These are phyloP conservation scores for Pinus taeda DNA, from an alignment of 75 land plant genomes.

Conservation along the genomic window DNA sequence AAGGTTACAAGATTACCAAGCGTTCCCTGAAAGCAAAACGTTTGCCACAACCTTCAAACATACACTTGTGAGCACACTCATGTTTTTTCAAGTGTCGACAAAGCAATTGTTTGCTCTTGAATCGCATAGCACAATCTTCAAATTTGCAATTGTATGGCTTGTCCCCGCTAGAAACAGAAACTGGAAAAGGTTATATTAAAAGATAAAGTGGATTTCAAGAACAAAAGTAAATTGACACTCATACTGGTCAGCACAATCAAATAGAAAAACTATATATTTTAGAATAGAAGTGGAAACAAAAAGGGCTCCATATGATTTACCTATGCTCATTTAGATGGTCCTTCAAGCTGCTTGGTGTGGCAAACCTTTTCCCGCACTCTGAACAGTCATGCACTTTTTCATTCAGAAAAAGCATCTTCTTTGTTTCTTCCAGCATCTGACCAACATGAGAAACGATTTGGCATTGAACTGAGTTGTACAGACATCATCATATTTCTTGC, in stretches of 20 bases:
- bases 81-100: conserved; percentile 33
- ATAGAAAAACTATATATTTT: neutral
- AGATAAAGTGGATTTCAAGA: neutral
- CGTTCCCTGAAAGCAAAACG: conserved; percentile 34
- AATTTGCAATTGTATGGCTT: conserved; percentile 33
- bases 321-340: conserved; percentile 36
- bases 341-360: conserved; percentile 30
- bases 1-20: conserved; percentile 14
- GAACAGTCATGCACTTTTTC: conserved; percentile 30
- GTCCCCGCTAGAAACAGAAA: conserved; percentile 21
- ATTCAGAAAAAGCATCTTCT: conserved; percentile 24
- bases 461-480: neutral
- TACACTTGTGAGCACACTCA: conserved; percentile 28
- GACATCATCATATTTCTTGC: neutral
- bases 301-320: neutral
- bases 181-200: neutral
- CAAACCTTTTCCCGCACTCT: conserved; percentile 14
- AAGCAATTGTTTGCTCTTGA: conserved; percentile 29
- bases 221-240: neutral
- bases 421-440: conserved; percentile 38
- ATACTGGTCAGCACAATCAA: neutral
- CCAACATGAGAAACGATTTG: neutral
- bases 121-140: conserved; percentile 21
- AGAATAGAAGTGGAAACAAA: neutral
- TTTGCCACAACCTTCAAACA: conserved; percentile 35